These are phyloP conservation scores for Malassezia globosa DNA, from an alignment of 1,284 basidiomycete species.

Conservation along the genomic window DNA sequence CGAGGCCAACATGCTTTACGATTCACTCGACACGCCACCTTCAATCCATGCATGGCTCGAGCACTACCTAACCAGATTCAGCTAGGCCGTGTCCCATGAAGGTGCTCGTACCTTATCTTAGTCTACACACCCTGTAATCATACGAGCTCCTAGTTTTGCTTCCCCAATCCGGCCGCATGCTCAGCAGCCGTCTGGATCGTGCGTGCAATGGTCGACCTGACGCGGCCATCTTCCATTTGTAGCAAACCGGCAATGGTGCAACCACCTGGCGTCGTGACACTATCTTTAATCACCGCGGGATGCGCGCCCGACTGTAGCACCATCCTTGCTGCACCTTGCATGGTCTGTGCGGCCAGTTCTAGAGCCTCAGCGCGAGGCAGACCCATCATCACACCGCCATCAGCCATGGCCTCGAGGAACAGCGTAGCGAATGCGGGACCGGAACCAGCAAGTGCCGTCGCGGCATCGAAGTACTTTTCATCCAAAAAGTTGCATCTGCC, in stretches of 20 bases:
- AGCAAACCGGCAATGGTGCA: slow-evolving; percentile 95
- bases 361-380: slow-evolving; percentile 83
- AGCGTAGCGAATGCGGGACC: slow-evolving; percentile 95
- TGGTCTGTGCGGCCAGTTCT: slow-evolving; percentile 91
- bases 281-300: slow-evolving; percentile 92
- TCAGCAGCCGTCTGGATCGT: slow-evolving; percentile 62
- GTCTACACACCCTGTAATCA: not conserved
- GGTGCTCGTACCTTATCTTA: too few relatives aligned
- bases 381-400: slow-evolving; percentile 99
- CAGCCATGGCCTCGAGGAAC: slow-evolving; percentile 95
- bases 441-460: slow-evolving; percentile 87
- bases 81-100: too few relatives aligned
- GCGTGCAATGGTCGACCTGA: slow-evolving; percentile 87
- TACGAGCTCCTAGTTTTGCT: slow-evolving; percentile 26
- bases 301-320: slow-evolving; percentile 73
- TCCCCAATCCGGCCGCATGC: slow-evolving; percentile 40
- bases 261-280: slow-evolving; percentile 94
- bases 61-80: not conserved
- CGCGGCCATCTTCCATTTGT: slow-evolving; percentile 83
- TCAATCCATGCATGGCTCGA: not conserved
- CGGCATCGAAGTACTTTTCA: slow-evolving; percentile 74
- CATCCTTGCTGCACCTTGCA: slow-evolving; percentile 96
- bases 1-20: slow-evolving; percentile 5
- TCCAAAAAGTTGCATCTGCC: slow-evolving; percentile 40
- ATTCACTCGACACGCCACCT: not conserved